phyloP scores from a whole-genome alignment of 2,329 filamentous ascomycete genomes.

The Fusarium sp. region DNA sequence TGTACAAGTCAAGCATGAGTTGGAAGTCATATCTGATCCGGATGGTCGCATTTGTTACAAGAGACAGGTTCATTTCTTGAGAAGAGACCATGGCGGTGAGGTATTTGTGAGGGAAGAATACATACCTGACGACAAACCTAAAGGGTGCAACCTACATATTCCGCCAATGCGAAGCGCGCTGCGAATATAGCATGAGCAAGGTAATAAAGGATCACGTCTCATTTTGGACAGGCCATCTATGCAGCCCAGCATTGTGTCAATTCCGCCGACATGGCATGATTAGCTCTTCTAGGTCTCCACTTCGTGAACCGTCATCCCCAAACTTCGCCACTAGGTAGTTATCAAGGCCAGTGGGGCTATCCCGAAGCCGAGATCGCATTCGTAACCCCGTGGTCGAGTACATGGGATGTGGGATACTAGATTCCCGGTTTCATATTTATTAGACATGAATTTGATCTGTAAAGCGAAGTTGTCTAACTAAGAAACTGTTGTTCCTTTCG shows the following conservation, averaged over 20 bases:
- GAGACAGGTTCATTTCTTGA: background rate
- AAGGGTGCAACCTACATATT: background rate
- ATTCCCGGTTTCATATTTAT: background rate
- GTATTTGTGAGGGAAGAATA: background rate
- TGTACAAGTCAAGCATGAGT: slow-evolving; percentile 6
- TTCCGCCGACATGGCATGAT: background rate
- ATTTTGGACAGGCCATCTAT: background rate
- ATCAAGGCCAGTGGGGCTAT: background rate
- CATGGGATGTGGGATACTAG: background rate
- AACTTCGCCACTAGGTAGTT: background rate
- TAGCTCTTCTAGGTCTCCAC: background rate
- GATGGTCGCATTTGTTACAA: background rate
- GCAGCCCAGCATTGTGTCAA: background rate
- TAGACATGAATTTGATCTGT: background rate
- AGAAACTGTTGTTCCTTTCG: background rate
- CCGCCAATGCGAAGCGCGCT: slow-evolving; percentile 14
- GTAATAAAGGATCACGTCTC: background rate
- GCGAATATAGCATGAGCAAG: background rate
- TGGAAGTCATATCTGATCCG: background rate
- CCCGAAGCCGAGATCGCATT: background rate
- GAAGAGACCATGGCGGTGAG: background rate
- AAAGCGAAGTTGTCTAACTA: background rate
- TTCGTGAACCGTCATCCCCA: background rate
- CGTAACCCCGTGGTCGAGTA: background rate
- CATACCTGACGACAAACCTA: slow-evolving; percentile 8